phyloP scores from a whole-genome alignment of 129 eudicot species.

The Flaveria robusta region DNA sequence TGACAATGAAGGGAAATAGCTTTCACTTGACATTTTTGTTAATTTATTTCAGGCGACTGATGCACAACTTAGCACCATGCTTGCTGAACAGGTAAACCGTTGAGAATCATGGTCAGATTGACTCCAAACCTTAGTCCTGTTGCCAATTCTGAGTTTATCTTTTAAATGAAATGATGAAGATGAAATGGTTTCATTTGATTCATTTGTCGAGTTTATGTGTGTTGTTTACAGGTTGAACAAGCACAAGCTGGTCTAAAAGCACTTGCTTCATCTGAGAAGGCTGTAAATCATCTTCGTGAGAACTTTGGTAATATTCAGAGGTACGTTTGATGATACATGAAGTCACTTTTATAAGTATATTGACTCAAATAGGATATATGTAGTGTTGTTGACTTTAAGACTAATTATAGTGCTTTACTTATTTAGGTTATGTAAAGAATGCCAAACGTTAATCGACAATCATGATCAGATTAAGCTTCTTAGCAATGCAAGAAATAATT shows the following conservation, averaged over 20 bases:
- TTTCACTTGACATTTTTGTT: neutral
- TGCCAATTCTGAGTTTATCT: too few relatives aligned
- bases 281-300: conserved; percentile 68
- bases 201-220: conserved; percentile 13
- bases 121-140: too few relatives aligned
- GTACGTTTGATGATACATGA: conserved; percentile 44
- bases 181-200: neutral
- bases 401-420: conserved; percentile 25
- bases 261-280: conserved; percentile 74
- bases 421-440: conserved; percentile 87
- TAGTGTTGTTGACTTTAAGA: neutral
- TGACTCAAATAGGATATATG: neutral
- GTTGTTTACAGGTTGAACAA: conserved; percentile 77
- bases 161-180: conserved; percentile 1
- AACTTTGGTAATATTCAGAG: conserved; percentile 82
- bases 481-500: conserved; percentile 91
- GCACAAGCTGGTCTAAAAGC: conserved; percentile 97
- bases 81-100: conserved; percentile 86
- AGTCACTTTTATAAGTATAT: conserved; percentile 9
- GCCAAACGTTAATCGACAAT: conserved; percentile 98
- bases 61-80: conserved; percentile 99
- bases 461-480: conserved; percentile 97
- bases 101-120: too few relatives aligned
- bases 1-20: neutral
- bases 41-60: conserved; percentile 75